Evolutionary conservation across 306 rosid genomes (phyloP).

Genomic region (Ammopiptanthus mongolicus): DNA sequence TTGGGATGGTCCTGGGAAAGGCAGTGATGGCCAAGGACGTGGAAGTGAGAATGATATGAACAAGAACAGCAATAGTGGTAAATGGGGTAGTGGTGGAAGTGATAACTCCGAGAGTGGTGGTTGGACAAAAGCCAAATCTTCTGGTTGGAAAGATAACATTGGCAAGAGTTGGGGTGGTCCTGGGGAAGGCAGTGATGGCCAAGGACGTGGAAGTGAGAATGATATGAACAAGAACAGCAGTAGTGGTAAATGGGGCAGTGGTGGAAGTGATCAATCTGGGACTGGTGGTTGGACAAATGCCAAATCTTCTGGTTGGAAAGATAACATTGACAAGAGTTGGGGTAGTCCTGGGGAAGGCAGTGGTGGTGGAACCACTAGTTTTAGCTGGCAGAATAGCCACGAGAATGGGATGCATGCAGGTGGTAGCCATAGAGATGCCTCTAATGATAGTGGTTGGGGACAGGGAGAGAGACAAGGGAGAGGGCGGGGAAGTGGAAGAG

Average conservation of each 20-base stretch:
- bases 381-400: too few species aligned
- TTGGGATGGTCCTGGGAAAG: not conserved
- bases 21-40: too few species aligned
- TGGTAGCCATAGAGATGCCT: not conserved
- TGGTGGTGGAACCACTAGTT: not conserved
- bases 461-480: not conserved
- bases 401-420: too few species aligned
- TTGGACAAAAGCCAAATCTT: constrained; percentile 10
- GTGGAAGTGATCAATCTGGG: not conserved
- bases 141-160: not conserved
- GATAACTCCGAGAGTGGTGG: not conserved
- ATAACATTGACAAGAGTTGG: not conserved
- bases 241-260: not conserved
- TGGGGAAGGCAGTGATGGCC: not conserved
- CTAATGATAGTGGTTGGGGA: not conserved
- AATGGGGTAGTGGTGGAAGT: not conserved
- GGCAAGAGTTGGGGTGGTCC: not conserved
- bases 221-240: too few species aligned
- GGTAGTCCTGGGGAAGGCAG: not conserved
- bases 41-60: too few species aligned
- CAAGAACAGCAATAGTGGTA: too few species aligned
- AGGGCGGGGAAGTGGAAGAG: not conserved
- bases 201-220: too few species aligned
- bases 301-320: not conserved
- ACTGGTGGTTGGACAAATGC: constrained; percentile 7